These are phyloP conservation scores for Fusarium sarcochroum DNA, from an alignment of 2,329 filamentous ascomycete genomes.

Conservation along the genomic window DNA sequence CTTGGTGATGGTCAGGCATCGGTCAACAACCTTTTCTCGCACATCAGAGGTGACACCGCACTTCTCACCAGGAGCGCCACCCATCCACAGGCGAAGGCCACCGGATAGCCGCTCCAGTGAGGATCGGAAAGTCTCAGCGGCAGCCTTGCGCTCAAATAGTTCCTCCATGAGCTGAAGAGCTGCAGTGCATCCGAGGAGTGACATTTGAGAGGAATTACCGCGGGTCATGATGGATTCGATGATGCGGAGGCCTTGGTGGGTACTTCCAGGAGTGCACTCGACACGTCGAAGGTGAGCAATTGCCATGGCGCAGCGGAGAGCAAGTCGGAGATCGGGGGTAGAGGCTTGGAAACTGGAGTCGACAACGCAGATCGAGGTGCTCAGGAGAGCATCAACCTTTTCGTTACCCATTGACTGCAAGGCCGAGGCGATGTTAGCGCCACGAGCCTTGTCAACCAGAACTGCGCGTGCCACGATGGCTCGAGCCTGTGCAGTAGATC, in stretches of 20 bases:
- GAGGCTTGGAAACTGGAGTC: conserved; percentile 59
- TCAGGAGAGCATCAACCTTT: conserved; percentile 44
- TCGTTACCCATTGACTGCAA: conserved; percentile 63
- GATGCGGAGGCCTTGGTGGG: conserved; percentile 61
- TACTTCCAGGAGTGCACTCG: conserved; percentile 52
- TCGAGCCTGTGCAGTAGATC: conserved; percentile 77
- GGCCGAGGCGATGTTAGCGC: conserved; percentile 69
- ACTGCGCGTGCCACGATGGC: conserved; percentile 72
- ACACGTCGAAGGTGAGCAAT: conserved; percentile 69
- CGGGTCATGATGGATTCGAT: conserved; percentile 65
- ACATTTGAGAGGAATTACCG: conserved; percentile 59
- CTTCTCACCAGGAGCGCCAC: conserved; percentile 64
- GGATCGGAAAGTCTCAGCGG: conserved; percentile 61
- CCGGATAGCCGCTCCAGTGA: conserved; percentile 71
- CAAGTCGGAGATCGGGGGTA: conserved; percentile 67
- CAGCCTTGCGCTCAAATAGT: conserved; percentile 63
- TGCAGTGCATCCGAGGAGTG: conserved; percentile 72
- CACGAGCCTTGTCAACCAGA: conserved; percentile 67
- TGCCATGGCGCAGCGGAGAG: conserved; percentile 71
- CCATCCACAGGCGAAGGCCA: conserved; percentile 72
- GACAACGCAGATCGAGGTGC: conserved; percentile 59
- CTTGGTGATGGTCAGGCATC: conserved; percentile 69
- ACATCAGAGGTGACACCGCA: conserved; percentile 65
- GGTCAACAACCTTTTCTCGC: conserved; percentile 68
- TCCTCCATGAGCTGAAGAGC: conserved; percentile 71